Conservation (phyloP, 2,329 filamentous ascomycete genomes). For the Pestalotiopsis sp. region DNA sequence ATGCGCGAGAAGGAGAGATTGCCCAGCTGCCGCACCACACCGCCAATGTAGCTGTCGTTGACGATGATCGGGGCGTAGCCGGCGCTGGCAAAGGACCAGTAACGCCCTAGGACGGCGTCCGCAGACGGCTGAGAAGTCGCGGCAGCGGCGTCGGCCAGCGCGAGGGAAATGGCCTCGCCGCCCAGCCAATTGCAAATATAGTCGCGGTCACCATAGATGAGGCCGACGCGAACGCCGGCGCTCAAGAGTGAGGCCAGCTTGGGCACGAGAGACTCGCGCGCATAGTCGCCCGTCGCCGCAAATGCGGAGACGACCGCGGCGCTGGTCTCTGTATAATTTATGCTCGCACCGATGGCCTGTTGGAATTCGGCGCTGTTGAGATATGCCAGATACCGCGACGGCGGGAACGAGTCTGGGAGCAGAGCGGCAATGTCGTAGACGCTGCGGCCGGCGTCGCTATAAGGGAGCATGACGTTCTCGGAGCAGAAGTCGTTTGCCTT, state of each 20-base stretch:
- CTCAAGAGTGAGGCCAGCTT: conserved; percentile 55
- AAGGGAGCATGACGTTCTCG: conserved; percentile 59
- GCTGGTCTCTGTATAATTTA: conserved; percentile 56
- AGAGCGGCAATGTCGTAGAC: conserved; percentile 33
- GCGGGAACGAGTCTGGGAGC: conserved; percentile 51
- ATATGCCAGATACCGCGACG: conserved; percentile 54
- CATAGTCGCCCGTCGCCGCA: conserved; percentile 25
- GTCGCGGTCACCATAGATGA: conserved; percentile 60
- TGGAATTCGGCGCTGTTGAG: conserved; percentile 58
- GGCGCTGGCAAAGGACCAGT: conserved; percentile 55
- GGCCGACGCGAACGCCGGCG: conserved; percentile 53
- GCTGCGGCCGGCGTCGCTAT: conserved; percentile 26
- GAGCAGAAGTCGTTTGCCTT: conserved; percentile 52
- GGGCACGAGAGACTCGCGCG: conserved; percentile 34
- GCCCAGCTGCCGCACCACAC: conserved; percentile 66
- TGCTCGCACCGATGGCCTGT: conserved; percentile 54
- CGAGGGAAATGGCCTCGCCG: conserved; percentile 50
- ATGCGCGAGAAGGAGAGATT: conserved; percentile 61
- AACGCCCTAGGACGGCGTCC: neutral
- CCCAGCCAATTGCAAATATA: conserved; percentile 60
- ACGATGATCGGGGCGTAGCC: conserved; percentile 65
- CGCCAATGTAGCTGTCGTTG: conserved; percentile 54
- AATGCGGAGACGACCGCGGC: conserved; percentile 47
- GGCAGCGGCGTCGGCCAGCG: conserved; percentile 44
- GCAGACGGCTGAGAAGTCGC: conserved; percentile 39